phyloP scores from a whole-genome alignment of 2,329 filamentous ascomycete genomes.

The Trichoderma simmonsii region DNA sequence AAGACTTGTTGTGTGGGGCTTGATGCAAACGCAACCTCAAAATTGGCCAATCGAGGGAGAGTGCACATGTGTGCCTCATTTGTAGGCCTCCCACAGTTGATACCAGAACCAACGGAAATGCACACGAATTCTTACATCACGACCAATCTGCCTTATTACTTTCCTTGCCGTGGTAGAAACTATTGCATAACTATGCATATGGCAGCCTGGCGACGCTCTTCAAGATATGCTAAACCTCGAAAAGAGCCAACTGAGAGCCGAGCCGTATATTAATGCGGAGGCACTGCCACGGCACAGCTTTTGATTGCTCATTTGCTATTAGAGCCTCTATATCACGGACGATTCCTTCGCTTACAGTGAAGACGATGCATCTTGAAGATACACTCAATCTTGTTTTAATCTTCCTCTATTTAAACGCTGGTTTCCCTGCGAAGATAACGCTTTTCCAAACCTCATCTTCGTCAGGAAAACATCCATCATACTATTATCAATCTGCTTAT shows the following conservation, averaged over 20 bases:
- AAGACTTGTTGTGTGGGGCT: not conserved
- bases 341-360: not conserved
- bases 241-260: not conserved
- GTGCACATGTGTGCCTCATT: not conserved
- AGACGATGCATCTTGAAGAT: not conserved
- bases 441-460: not conserved
- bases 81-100: not conserved
- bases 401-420: not conserved
- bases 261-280: not conserved
- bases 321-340: not conserved
- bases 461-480: not conserved
- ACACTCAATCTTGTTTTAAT: not conserved
- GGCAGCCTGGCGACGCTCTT: not conserved
- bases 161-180: too few relatives aligned
- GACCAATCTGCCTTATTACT: not conserved
- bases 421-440: not conserved
- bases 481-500: not conserved
- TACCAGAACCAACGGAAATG: not conserved
- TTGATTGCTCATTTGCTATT: not conserved
- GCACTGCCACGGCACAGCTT: not conserved
- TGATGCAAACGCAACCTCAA: not conserved
- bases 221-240: not conserved
- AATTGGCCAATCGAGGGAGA: not conserved
- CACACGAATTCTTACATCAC: not conserved
- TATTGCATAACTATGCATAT: not conserved